Evolutionary conservation across 176 grass and related monocot species (phyloP), one percentile per base, ranked within the genome.

Genomic region (Tillandsia fasciculata): DNA sequence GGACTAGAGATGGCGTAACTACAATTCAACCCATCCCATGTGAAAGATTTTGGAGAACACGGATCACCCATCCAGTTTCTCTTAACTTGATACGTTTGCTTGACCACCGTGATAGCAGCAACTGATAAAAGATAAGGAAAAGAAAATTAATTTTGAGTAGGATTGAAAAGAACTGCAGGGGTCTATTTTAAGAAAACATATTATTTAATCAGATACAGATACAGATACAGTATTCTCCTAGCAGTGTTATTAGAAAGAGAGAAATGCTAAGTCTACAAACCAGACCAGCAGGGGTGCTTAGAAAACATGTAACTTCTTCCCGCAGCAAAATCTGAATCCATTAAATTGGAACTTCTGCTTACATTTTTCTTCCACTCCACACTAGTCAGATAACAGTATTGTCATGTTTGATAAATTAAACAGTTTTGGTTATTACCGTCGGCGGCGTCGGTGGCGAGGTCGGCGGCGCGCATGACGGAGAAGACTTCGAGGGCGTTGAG

Each of bases 1-100:
- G 24, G 2, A 9, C 58, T 68, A 67, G 69, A 54, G 49, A 23
- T 63, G 53, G 28, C 10, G 26, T 28, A 17, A 53, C 54, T 26
- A 61, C 75, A 83, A 11, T 67, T 78, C 51, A 83, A 22, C 29
- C 81, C 75, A 50, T 28, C 54, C 81, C 81, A 83, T 0, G 52
- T 5, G 22, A 53, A 63, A 18, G 48, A 13, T 49, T 14, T 67
- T 1, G 81, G 81, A 83, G 15, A 18, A 27, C 81, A 83, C 29
- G 81, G 81, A 83, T 83, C 81, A 10, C 81, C 81, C 2, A 9
- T 64, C 81, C 81, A 83, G 2, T 61, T 77, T 53, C 64, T 74
- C 48, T 53, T 65, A 27, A 83, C 69, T 20, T 68, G 56, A 52
- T 78, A 78, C 72, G 3, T 65, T 8, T 47, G 22, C 49, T 75